These are phyloP conservation scores for Gossypium trilobum DNA, from an alignment of 441 rosid genomes.

Conservation along the genomic window DNA sequence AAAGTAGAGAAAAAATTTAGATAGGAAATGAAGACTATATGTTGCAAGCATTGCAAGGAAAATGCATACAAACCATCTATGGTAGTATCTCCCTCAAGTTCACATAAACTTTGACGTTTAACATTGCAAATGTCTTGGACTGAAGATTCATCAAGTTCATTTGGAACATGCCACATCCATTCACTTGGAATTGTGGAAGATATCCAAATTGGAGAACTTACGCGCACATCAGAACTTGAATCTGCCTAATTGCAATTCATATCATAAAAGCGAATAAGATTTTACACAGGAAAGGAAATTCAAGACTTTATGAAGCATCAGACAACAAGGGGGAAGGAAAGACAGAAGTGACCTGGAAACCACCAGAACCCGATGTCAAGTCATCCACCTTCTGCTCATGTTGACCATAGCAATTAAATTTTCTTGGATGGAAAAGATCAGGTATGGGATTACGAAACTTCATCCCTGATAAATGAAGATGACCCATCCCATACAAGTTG, in stretches of 20 bases:
- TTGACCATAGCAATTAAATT: constrained; percentile 24
- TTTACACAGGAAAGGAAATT: constrained; percentile 1
- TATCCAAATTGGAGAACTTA: constrained; percentile 53
- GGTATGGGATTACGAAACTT: constrained; percentile 87
- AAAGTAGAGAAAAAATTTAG: constrained; percentile 16
- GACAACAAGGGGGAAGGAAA: constrained; percentile 8
- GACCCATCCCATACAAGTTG: constrained; percentile 95
- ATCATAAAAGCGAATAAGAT: constrained; percentile 15
- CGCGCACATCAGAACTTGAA: constrained; percentile 33
- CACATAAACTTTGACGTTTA: constrained; percentile 72
- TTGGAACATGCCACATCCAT: constrained; percentile 63
- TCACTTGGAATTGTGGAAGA: constrained; percentile 65
- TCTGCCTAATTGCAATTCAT: constrained; percentile 50
- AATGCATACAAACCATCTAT: constrained; percentile 51
- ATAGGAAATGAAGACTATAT: constrained; percentile 6
- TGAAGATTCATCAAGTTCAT: constrained; percentile 37
- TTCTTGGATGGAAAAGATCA: constrained; percentile 33
- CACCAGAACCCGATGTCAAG: constrained; percentile 25
- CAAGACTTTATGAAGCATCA: constrained; percentile 6
- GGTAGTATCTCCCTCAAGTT: constrained; percentile 87
- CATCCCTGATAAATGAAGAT: constrained; percentile 68
- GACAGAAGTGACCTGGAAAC: constrained; percentile 37
- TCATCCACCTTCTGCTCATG: constrained; percentile 29
- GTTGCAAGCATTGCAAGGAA: constrained; percentile 5
- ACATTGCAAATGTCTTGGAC: constrained; percentile 30